Conservation (phyloP, 768 basidiomycete genomes). For the Suillus subalutaceus region DNA sequence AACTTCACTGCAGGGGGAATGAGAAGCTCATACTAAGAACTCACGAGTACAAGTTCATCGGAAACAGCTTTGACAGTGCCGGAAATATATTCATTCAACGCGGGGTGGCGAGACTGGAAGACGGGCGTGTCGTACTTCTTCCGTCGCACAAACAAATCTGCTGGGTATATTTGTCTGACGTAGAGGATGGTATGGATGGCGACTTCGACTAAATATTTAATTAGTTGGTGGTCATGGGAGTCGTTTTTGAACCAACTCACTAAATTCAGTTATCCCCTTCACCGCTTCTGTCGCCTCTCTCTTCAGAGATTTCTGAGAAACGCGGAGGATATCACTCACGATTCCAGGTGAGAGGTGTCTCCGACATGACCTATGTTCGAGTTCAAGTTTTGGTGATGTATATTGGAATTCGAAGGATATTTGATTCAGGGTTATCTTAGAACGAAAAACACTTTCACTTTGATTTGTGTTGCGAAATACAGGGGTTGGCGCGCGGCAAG, state of each 20-base stretch:
- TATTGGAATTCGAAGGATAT: not conserved
- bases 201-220: constrained; percentile 72
- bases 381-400: not conserved
- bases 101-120: constrained; percentile 91
- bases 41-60: constrained; percentile 72
- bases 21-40: constrained; percentile 15
- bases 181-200: constrained; percentile 92
- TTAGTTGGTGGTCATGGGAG: constrained; percentile 12
- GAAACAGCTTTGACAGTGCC: constrained; percentile 81
- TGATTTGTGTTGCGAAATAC: not conserved
- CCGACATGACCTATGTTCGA: constrained; percentile 20
- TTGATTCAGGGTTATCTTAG: not conserved
- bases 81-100: constrained; percentile 87
- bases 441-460: not conserved
- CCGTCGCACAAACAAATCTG: constrained; percentile 82
- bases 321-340: constrained; percentile 31
- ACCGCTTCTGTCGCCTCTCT: constrained; percentile 51
- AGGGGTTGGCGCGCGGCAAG: not conserved
- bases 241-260: constrained; percentile 41
- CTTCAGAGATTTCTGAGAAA: constrained; percentile 12
- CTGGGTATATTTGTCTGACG: constrained; percentile 87
- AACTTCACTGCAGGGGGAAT: constrained; percentile 2
- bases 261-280: constrained; percentile 70
- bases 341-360: constrained; percentile 39
- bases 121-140: constrained; percentile 92